Conservation (phyloP, 495 filamentous ascomycete genomes). For the Achaetomiella virescens region DNA sequence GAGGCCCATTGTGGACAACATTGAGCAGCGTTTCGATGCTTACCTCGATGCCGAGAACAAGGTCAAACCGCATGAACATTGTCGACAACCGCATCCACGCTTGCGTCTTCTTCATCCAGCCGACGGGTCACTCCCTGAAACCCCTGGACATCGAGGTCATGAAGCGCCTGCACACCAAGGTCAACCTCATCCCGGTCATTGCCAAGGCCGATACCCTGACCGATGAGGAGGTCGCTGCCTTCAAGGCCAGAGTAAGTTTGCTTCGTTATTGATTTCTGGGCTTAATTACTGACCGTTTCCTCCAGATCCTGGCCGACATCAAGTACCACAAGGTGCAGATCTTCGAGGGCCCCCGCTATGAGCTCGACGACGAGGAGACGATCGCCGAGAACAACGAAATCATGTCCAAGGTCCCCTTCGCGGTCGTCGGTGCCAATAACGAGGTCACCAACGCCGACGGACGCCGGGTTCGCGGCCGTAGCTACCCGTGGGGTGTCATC, state of each 20-base stretch:
- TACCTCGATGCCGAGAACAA: constrained; percentile 99
- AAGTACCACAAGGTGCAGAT: constrained; percentile 94
- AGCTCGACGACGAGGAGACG: constrained; percentile 97
- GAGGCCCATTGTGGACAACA: constrained; percentile 98
- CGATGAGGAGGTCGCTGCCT: constrained; percentile 86
- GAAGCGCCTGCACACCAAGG: constrained; percentile 98
- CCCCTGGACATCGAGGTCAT: constrained; percentile 98
- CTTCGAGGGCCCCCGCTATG: constrained; percentile 96
- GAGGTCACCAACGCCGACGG: constrained; percentile 89
- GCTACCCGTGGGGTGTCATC: constrained; percentile 97
- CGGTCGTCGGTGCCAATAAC: constrained; percentile 90
- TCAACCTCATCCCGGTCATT: constrained; percentile 98
- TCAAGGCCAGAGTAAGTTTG: constrained; percentile 83
- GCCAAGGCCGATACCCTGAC: constrained; percentile 97
- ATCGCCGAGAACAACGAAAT: constrained; percentile 99
- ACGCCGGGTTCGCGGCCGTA: constrained; percentile 89
- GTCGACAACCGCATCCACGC: constrained; percentile 98
- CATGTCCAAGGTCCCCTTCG: constrained; percentile 99
- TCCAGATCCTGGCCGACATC: constrained; percentile 93
- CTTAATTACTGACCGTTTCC: constrained; percentile 15
- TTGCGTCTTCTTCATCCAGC: constrained; percentile 99
- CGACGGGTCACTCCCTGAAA: constrained; percentile 98
- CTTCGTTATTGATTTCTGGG: background rate
- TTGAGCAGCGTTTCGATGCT: constrained; percentile 96
- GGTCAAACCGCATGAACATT: constrained; percentile 99